Evolutionary conservation across 208 protist genomes (phyloP), one percentile per base, ranked within the genome.

Genomic region (Balamuthia mandrillaris): DNA sequence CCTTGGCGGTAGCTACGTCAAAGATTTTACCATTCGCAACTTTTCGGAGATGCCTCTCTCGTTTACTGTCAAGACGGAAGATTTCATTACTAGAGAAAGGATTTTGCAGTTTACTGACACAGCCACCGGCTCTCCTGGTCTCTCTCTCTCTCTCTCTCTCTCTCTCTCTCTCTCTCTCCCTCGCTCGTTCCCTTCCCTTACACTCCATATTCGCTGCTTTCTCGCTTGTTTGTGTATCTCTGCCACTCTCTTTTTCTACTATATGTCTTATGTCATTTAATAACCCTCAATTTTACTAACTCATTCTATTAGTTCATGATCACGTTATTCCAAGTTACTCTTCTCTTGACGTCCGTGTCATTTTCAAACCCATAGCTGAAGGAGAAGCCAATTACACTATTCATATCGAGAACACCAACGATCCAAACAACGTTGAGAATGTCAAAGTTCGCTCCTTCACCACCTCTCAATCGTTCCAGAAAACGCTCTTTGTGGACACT

Each of bases 21-120:
- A 89, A 60, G 90, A 92, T 72, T 79, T 92, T 9, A 92, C 87
- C 6, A 66, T 92, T n/a, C 90, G 87, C 81, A 92, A 92, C 65
- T 61, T 86, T 29, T 92, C 89, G 16, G 90, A 91, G 37, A 90
- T 92, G 72, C 89, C 90, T 16, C 44, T 92, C 0, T 2, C 37
- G 21, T 92, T 92, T 44, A 54, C 35, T 16, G 85, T 91, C 5
- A 82, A 82, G 37, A 82, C 37, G 52, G 75, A 82, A n/a, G 51
- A 10, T 29, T 47, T 82, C 60, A 79, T 24, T 1, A 18, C 27
- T 47, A 51, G 39, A 21, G 68, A 82, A 2, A 84, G 61, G 39
- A 45, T 79, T 16, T 79, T 89, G 41, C 41, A 84, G 74, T 89
- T 89, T 35, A 74, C 78, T 1, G 87, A 89, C 33, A 68, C 78